Base-by-base conservation (phyloP, 805 yeast species). In the Ogataea paraovalis region DNA sequence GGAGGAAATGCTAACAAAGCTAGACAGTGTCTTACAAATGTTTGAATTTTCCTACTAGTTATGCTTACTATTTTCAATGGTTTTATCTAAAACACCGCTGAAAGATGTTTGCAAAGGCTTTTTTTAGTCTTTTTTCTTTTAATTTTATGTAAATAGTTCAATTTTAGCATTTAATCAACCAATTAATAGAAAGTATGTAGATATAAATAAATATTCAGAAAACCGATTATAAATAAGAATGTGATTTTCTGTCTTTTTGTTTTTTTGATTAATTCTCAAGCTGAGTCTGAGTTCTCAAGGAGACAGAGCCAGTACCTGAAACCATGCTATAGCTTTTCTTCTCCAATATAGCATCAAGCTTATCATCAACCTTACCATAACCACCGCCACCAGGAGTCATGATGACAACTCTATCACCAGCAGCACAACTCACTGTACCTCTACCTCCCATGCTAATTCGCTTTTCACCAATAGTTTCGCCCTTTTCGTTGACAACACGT, bases 321-420 rank as follows among this genome's bases (percentile, higher is more conserved):
- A 50, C 41, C 38, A 49, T 23, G 41, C 48, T 43, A 30, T 36
- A 42, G 22, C 49, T 41, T 52, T 56, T 44, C 42, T 40, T 33
- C 41, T 18, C 9, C 44, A 25, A 32, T 27, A 10, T 22, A 12
- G 33, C 43, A 32, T 18, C 22, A 3, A 46, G 21, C 20, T 44
- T 41, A 3, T 43, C 41, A 9, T 41, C 55, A n/a, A 50, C 51
- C 13, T 40, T 44, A 32, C 95, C 95, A 64, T 73, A 87, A 0
- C 90, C 96, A 39, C 94, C 96, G 28, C 94, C 96, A 39, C 96
- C 96, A 2, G 96, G 96, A 0, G 96, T 87, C 56, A 71, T 64
- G 33, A 88, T 79, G 7, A 82, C 64, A 33, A 87, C 62, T 43
- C 86, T 71, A 56, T 88, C 96, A 2, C 94, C 94, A 4, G 74